A percentile compares a stretch with the other conserved stretches of the same genome.
These are phyloP conservation scores for Metschnikowia chrysomelidarum DNA, from an alignment of 805 yeast genomes.

Conservation along the genomic window DNA sequence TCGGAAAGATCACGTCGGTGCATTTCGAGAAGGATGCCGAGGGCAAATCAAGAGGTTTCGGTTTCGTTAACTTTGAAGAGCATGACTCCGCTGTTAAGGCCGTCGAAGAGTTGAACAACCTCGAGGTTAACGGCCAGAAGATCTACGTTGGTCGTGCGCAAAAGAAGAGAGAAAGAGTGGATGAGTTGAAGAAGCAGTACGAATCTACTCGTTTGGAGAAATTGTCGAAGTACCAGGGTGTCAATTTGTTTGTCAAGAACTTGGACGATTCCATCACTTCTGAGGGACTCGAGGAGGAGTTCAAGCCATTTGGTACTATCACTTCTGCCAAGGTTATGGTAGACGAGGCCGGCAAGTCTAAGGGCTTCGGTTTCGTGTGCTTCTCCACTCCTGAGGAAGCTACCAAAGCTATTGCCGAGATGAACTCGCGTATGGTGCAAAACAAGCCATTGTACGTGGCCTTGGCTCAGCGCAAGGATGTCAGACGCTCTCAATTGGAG, in stretches of 20 bases:
- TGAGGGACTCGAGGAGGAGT: slow-evolving; percentile 87
- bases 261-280: slow-evolving; percentile 91
- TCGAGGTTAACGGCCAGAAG: slow-evolving; percentile 79
- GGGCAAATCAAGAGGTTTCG: slow-evolving; percentile 93
- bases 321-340: slow-evolving; percentile 96
- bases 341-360: slow-evolving; percentile 91
- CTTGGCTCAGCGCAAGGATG: slow-evolving; percentile 97
- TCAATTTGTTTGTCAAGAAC: slow-evolving; percentile 94
- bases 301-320: slow-evolving; percentile 89
- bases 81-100: slow-evolving; percentile 91
- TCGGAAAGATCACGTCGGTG: slow-evolving; percentile 82
- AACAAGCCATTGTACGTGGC: slow-evolving; percentile 98
- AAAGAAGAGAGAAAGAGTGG: slow-evolving; percentile 96
- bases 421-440: slow-evolving; percentile 94
- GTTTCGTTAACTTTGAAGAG: slow-evolving; percentile 85
- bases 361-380: slow-evolving; percentile 98
- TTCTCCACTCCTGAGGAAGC: slow-evolving; percentile 98
- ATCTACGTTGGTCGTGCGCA: slow-evolving; percentile 98
- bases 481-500: slow-evolving; percentile 93
- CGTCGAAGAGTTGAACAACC: slow-evolving; percentile 86
- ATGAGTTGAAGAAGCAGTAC: slow-evolving; percentile 91
- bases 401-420: slow-evolving; percentile 95
- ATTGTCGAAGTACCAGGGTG: slow-evolving; percentile 93
- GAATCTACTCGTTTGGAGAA: slow-evolving; percentile 91
- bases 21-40: slow-evolving; percentile 76